Percentiles rank a stretch among this genome's conserved stretches.
phyloP scores from a whole-genome alignment of 257 asterid species.

The Forsythia suspensa region DNA sequence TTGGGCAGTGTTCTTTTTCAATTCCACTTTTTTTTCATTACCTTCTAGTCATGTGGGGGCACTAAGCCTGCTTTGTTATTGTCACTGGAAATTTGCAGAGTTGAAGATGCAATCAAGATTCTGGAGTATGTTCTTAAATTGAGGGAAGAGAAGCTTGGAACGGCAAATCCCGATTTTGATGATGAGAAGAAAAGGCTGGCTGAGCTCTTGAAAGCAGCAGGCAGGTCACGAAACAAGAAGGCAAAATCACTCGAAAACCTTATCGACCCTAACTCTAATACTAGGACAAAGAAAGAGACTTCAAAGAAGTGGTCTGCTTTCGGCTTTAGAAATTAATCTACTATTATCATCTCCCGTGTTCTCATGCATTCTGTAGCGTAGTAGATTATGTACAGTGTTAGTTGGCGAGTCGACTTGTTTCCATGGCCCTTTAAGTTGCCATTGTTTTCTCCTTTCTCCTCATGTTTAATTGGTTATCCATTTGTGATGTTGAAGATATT shows the following conservation, averaged over 20 bases:
- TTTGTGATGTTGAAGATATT: conserved; percentile 42
- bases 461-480: conserved; percentile 27
- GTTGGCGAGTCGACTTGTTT: conserved; percentile 42
- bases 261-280: conserved; percentile 73
- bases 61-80: not conserved
- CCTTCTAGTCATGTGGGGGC: not conserved
- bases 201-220: conserved; percentile 97
- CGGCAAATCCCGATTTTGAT: conserved; percentile 94
- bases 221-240: conserved; percentile 87
- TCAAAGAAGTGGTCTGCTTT: conserved; percentile 97
- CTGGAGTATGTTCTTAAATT: conserved; percentile 88
- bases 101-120: conserved; percentile 95
- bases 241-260: conserved; percentile 95
- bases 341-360: conserved; percentile 8
- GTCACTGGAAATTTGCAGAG: conserved; percentile 43
- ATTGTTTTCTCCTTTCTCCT: conserved; percentile 16
- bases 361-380: conserved; percentile 39
- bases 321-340: conserved; percentile 76
- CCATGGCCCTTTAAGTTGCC: conserved; percentile 40
- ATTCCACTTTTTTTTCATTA: not conserved
- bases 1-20: not conserved
- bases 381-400: conserved; percentile 60
- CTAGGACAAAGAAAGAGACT: conserved; percentile 82
- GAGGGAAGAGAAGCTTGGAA: conserved; percentile 98
- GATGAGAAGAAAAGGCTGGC: conserved; percentile 96